A percentile compares a stretch with the other conserved stretches of the same genome.
Conservation (phyloP, 768 basidiomycete species). For the Tricholoma matsutake region DNA sequence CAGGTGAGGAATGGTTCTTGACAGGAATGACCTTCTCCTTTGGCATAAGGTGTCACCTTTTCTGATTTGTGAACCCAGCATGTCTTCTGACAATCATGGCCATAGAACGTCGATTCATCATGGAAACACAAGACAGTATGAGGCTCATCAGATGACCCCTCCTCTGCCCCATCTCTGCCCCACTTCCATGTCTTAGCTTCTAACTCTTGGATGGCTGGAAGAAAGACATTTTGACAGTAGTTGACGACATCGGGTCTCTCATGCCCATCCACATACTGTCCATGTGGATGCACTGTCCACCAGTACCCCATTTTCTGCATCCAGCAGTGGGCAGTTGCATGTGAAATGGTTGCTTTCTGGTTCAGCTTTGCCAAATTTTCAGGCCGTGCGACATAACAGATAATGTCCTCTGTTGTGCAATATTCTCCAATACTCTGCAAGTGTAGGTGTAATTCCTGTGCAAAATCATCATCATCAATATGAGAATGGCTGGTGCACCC, state of each 20-base stretch:
- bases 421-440: not conserved
- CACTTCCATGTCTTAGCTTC: constrained; percentile 6
- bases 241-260: constrained; percentile 32
- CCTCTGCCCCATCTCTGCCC: not conserved
- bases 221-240: too few relatives aligned
- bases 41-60: too few relatives aligned
- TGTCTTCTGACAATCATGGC: constrained; percentile 28
- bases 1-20: too few relatives aligned
- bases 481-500: not conserved
- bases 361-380: too few relatives aligned
- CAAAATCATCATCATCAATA: not conserved
- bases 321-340: constrained; percentile 18
- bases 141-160: constrained; percentile 4
- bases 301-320: constrained; percentile 27
- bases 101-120: constrained; percentile 40
- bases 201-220: constrained; percentile 13
- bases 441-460: not conserved
- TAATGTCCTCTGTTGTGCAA: not conserved
- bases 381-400: not conserved
- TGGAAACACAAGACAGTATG: constrained; percentile 28
- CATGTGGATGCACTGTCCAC: constrained; percentile 21
- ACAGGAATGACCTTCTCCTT: too few relatives aligned
- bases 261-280: constrained; percentile 34
- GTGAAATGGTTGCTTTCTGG: not conserved
- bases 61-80: constrained; percentile 28